Evolutionary conservation across 805 yeast species (phyloP).

Genomic region (Wickerhamiella brachini): DNA sequence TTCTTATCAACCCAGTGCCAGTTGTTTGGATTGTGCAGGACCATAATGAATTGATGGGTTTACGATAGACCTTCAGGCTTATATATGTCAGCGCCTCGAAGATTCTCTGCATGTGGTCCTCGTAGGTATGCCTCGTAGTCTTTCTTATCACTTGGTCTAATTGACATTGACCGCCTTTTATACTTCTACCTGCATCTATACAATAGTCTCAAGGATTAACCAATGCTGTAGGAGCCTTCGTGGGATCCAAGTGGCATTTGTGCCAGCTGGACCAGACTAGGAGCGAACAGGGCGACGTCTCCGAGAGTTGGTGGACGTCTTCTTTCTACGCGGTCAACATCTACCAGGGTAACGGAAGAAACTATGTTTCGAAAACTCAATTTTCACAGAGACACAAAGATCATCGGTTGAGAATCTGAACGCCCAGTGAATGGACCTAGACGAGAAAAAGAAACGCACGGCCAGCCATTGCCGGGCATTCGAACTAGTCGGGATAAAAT

Average conservation of each 20-base stretch:
- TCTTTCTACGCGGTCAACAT: too few relatives aligned
- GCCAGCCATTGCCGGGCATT: not conserved
- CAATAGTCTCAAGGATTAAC: too few relatives aligned
- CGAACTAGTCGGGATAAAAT: too few relatives aligned
- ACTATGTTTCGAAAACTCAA: not conserved
- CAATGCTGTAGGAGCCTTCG: too few relatives aligned
- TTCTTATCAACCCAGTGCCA: slow-evolving; percentile 99
- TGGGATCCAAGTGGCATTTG: too few relatives aligned
- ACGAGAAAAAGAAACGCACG: not conserved
- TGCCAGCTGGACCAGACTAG: too few relatives aligned
- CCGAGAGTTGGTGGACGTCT: too few relatives aligned
- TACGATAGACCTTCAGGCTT: not conserved
- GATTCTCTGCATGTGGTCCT: slow-evolving; percentile 1
- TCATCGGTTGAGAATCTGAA: not conserved
- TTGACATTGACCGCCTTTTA: too few relatives aligned
- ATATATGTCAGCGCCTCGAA: not conserved
- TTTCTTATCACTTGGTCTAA: too few relatives aligned
- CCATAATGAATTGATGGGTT: slow-evolving; percentile 37
- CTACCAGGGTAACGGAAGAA: not conserved
- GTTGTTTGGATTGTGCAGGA: slow-evolving; percentile 90
- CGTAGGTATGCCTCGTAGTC: too few relatives aligned
- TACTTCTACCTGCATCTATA: too few relatives aligned
- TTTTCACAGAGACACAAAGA: not conserved
- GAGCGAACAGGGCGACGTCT: too few relatives aligned
- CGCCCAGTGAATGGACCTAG: not conserved